phyloP scores from a whole-genome alignment of 352 stramenopile genomes.

The Thraustochytrium aureum region DNA sequence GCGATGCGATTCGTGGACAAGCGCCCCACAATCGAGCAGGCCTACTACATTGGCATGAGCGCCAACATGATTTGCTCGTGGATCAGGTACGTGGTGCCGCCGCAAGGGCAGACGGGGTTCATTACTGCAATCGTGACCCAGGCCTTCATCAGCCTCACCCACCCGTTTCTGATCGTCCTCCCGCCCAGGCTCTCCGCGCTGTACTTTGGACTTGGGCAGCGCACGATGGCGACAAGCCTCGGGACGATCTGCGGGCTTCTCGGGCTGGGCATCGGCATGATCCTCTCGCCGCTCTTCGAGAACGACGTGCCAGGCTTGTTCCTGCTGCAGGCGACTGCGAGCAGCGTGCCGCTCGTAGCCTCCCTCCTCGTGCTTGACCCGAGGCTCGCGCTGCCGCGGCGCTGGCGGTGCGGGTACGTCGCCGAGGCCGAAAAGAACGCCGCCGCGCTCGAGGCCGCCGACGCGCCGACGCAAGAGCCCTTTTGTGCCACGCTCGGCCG shows the following conservation, averaged over 20 bases:
- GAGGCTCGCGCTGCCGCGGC: not conserved
- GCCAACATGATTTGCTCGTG: not conserved
- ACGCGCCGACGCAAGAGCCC: not conserved
- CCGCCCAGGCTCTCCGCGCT: not conserved
- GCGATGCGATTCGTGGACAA: not conserved
- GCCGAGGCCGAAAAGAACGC: not conserved
- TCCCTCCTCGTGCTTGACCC: not conserved
- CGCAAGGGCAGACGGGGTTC: not conserved
- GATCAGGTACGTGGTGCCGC: not conserved
- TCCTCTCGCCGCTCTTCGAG: conserved; percentile 4
- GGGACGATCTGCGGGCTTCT: not conserved
- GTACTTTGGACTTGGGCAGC: not conserved
- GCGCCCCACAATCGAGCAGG: not conserved
- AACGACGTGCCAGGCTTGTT: conserved; percentile 4
- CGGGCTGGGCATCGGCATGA: not conserved
- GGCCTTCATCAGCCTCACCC: not conserved
- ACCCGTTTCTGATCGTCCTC: not conserved
- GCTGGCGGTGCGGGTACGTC: not conserved
- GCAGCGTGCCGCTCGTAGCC: not conserved
- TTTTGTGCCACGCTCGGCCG: not conserved
- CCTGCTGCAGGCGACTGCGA: not conserved
- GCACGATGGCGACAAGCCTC: not conserved
- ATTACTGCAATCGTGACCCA: not conserved
- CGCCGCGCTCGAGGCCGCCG: not conserved
- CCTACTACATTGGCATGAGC: not conserved